Conservation (phyloP, 1,139 yeast species). For the Saccharomyces hybrid region DNA sequence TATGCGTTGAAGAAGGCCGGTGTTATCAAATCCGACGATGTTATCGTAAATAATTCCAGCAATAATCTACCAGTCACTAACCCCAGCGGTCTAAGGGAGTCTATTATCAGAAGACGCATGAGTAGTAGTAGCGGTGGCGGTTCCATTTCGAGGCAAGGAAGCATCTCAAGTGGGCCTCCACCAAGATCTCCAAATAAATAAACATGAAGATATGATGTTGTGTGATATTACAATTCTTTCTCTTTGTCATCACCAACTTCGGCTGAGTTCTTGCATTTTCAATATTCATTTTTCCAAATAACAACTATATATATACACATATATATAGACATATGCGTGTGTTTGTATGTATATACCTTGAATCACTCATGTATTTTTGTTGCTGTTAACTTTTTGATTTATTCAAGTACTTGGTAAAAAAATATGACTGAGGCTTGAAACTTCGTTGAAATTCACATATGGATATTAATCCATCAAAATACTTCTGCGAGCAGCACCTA, state of each 20-base stretch:
- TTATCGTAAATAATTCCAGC: constrained; percentile 13
- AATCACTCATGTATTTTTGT: no score
- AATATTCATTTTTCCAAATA: no score
- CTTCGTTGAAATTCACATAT: no score
- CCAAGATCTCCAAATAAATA: constrained; percentile 30
- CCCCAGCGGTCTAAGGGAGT: constrained; percentile 30
- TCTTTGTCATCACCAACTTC: neutral
- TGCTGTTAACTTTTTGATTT: no score
- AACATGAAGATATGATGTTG: neutral
- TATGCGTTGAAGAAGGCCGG: constrained; percentile 80
- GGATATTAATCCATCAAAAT: no score
- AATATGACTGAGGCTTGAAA: no score
- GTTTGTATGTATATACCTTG: no score
- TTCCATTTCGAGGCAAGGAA: constrained; percentile 28
- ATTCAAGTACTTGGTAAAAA: no score
- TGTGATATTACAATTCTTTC: neutral
- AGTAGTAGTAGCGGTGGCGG: constrained; percentile 31
- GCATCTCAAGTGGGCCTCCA: constrained; percentile 33
- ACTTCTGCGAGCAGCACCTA: no score
- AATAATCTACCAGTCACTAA: constrained; percentile 31
- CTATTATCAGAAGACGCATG: constrained; percentile 29
- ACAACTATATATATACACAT: no score
- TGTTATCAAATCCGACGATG: constrained; percentile 23
- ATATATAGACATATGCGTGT: no score
- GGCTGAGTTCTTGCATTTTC: constrained; percentile 1